Conservation (phyloP, 768 basidiomycete genomes). For the Tricholoma sp. region DNA sequence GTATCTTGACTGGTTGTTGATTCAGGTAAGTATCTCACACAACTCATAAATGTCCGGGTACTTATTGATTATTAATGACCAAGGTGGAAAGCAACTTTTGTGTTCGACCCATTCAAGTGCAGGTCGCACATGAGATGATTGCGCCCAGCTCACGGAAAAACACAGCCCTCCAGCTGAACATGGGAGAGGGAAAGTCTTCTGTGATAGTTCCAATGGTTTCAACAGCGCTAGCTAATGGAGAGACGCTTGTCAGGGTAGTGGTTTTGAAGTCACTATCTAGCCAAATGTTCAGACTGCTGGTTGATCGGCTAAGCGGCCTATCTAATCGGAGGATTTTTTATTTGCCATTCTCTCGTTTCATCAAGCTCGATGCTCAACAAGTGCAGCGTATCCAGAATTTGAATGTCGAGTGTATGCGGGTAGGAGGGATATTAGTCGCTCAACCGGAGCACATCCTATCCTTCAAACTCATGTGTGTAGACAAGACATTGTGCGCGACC, state of each 20-base stretch:
- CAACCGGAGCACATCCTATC: constrained; percentile 56
- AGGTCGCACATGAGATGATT: constrained; percentile 44
- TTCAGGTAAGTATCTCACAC: constrained; percentile 28
- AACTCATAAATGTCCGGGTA: not conserved
- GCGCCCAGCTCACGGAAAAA: constrained; percentile 29
- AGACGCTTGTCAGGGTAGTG: constrained; percentile 41
- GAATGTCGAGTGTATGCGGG: constrained; percentile 31
- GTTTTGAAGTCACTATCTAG: constrained; percentile 41
- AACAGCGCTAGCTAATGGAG: constrained; percentile 35
- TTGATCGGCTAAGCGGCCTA: constrained; percentile 37
- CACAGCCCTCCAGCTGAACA: constrained; percentile 45
- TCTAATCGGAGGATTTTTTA: constrained; percentile 42
- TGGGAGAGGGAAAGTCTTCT: constrained; percentile 54
- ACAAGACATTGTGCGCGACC: constrained; percentile 17
- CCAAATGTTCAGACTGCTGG: constrained; percentile 48
- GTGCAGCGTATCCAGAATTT: constrained; percentile 23
- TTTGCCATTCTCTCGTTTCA: constrained; percentile 44
- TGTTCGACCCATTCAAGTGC: constrained; percentile 36
- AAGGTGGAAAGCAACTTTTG: constrained; percentile 44
- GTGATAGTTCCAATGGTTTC: constrained; percentile 46
- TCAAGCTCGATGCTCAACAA: constrained; percentile 15
- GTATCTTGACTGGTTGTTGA: constrained; percentile 38
- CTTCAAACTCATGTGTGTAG: constrained; percentile 40
- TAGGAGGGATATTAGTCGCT: constrained; percentile 38
- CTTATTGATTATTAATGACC: not conserved